phyloP scores from a whole-genome alignment of 805 yeast genomes.

The Yarrowia bubula region DNA sequence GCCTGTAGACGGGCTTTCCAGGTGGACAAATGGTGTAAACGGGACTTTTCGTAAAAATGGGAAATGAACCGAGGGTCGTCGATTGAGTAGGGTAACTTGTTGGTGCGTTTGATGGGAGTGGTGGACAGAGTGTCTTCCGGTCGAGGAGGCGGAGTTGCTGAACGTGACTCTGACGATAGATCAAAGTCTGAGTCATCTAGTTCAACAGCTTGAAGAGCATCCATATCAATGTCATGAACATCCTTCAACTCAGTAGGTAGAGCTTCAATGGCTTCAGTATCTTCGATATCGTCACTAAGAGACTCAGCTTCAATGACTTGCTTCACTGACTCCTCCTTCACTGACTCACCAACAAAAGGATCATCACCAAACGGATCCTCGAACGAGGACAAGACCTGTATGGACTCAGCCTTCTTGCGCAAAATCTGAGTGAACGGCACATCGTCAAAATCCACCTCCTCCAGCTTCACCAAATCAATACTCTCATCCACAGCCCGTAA shows the following conservation, averaged over 20 bases:
- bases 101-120: not conserved
- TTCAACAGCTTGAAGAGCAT: not conserved
- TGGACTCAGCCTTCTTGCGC: too few relatives aligned
- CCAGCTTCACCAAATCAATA: not conserved
- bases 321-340: not conserved
- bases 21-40: conserved; percentile 82
- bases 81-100: conserved; percentile 14
- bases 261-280: too few relatives aligned
- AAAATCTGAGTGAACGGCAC: not conserved
- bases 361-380: too few relatives aligned
- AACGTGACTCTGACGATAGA: too few relatives aligned
- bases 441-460: not conserved
- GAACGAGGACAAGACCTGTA: too few relatives aligned
- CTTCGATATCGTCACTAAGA: too few relatives aligned
- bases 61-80: conserved; percentile 68
- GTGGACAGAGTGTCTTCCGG: not conserved
- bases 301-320: not conserved
- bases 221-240: too few relatives aligned
- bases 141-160: not conserved
- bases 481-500: conserved; percentile 8
- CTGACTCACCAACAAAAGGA: not conserved
- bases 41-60: conserved; percentile 72
- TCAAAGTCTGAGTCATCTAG: not conserved
- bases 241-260: too few relatives aligned
- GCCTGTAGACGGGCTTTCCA: conserved; percentile 78